A percentile compares a stretch with the other conserved stretches of the same genome.
Conservation (phyloP, 805 yeast species). For the Ogataea zsoltii region DNA sequence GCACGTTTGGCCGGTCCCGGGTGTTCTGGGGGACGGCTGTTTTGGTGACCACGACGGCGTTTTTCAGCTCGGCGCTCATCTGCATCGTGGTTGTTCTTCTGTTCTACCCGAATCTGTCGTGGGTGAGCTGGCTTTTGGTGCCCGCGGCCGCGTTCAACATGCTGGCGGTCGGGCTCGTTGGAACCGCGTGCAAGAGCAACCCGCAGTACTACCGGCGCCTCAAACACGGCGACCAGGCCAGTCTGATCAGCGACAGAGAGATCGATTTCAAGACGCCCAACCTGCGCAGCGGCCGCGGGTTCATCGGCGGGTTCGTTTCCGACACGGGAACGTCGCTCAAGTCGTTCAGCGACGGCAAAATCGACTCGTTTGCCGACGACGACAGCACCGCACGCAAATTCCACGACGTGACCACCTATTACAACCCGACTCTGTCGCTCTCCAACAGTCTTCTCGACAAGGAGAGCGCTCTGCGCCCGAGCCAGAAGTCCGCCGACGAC, state of each 20-base stretch:
- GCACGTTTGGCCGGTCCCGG: constrained; percentile 17
- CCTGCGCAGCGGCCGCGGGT: constrained; percentile 8
- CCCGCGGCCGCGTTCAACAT: constrained; percentile 64
- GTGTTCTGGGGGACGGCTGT: constrained; percentile 44
- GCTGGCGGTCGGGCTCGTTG: constrained; percentile 49
- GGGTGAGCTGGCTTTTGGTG: constrained; percentile 74
- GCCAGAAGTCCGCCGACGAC: not conserved
- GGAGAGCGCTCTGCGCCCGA: constrained; percentile 1
- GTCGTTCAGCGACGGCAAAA: constrained; percentile 6
- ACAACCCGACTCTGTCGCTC: constrained; percentile 8
- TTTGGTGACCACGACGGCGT: constrained; percentile 47
- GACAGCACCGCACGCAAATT: constrained; percentile 12
- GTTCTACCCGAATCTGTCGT: constrained; percentile 63
- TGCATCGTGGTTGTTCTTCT: constrained; percentile 56
- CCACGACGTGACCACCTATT: constrained; percentile 7
- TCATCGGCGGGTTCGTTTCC: constrained; percentile 11
- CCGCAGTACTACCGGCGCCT: constrained; percentile 17
- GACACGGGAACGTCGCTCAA: constrained; percentile 9
- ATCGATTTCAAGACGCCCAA: constrained; percentile 19
- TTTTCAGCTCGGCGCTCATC: constrained; percentile 53
- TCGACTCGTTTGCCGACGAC: constrained; percentile 7
- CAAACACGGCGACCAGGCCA: constrained; percentile 14
- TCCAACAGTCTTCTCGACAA: constrained; percentile 9
- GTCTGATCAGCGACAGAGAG: constrained; percentile 15
- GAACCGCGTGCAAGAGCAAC: constrained; percentile 35